Evolutionary conservation across 1,284 basidiomycete genomes (phyloP), one percentile per base, ranked within the genome.

Genomic region (Cerioporus squamosus): DNA sequence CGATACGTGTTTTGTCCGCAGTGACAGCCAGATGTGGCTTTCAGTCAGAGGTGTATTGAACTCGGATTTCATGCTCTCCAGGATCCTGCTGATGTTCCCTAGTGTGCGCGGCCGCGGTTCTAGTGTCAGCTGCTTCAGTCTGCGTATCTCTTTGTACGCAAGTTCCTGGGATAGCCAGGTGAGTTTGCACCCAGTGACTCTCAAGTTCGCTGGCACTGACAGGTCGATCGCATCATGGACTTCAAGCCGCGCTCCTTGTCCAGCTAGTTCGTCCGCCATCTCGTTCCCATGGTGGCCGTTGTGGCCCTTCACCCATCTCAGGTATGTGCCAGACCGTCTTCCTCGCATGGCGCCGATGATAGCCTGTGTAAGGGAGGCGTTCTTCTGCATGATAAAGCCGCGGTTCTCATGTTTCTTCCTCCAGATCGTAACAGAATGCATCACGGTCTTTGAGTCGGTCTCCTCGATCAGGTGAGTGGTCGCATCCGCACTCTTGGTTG

Each of bases 261-360:
- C 60, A 0, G 71, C 74, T 0, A 68, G 54, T 0, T 9, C 2
- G 46, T 74, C 68, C 0, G 73, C 70, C 8, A 38, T 52, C 31
- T 74, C 68, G 18, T 74, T 71, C 9, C 67, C 61, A 7, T 17
- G 43, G 20, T 46, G 55, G 0, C 67, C 67, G 0, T 38, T 9
- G 40, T 75, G 73, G 0, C 70, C 69, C 59, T 74, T 74, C 0
- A 73, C 68, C 69, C 70, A 72, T 20, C 55, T 31, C 31, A 75
- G 61, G 9, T 24, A 26, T 0, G 68, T 74, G 5, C 43, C 23
- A 0, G 66, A 68, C 4, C 59, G 48, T 3, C 68, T 22, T 5
- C 10, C 6, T 22, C 65, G 46, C 1, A 73, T 59, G 0, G 14
- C 31, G 1, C 51, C 50, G 1, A 53, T 17, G 1, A 43, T 18